Percentiles rank a stretch among this genome's conserved stretches.
These are phyloP conservation scores for Ilyonectria robusta DNA, from an alignment of 2,329 filamentous ascomycete species.

Conservation along the genomic window DNA sequence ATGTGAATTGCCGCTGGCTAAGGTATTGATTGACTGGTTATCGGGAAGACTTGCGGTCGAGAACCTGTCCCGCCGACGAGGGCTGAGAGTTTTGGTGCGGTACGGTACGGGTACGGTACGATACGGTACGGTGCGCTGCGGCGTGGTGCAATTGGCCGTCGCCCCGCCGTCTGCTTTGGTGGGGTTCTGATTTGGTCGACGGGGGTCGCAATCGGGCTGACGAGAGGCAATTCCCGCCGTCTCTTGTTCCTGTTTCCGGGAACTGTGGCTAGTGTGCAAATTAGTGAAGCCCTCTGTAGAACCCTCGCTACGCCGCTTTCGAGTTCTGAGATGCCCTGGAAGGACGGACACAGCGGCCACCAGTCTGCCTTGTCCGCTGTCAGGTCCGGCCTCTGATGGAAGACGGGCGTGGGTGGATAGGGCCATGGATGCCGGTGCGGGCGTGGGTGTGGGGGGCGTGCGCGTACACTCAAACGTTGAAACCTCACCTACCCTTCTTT, in stretches of 20 bases:
- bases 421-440: not conserved
- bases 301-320: not conserved
- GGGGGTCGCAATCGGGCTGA: conserved; percentile 3
- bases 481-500: not conserved
- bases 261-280: not conserved
- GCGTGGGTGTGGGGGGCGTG: not conserved
- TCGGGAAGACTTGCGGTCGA: not conserved
- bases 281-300: not conserved
- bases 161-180: not conserved
- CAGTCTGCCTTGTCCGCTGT: not conserved
- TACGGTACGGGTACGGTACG: conserved; percentile 8
- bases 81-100: conserved; percentile 4
- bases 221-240: not conserved
- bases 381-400: not conserved
- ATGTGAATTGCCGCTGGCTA: not conserved
- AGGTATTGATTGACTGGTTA: not conserved
- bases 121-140: conserved; percentile 10
- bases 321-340: not conserved
- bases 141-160: conserved; percentile 6
- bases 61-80: not conserved
- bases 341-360: not conserved
- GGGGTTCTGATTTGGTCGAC: conserved; percentile 2
- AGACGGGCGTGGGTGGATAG: not conserved
- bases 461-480: not conserved
- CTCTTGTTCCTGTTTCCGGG: not conserved